Conservation (phyloP, 2,329 filamentous ascomycete species). For the Nemania sp. region DNA sequence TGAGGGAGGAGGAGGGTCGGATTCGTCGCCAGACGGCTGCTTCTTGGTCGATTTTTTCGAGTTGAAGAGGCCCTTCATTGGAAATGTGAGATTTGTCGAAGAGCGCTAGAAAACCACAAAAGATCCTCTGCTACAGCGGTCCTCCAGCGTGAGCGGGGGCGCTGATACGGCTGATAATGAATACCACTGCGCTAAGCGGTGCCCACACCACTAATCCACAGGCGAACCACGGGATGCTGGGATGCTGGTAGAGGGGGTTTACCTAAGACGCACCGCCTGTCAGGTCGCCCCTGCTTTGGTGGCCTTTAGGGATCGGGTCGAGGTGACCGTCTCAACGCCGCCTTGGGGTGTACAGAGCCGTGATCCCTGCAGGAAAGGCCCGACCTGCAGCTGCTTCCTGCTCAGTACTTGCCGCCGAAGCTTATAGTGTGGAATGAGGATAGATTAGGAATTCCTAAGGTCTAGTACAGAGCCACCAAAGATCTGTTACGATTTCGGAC, state of each 20-base stretch:
- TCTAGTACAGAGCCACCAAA: background rate
- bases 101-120: slow-evolving; percentile 3
- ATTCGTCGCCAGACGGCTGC: slow-evolving; percentile 37
- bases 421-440: slow-evolving; percentile 2
- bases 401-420: background rate
- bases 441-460: slow-evolving; percentile 4
- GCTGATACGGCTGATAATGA: slow-evolving; percentile 8
- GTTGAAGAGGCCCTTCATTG: slow-evolving; percentile 43
- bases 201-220: slow-evolving; percentile 27
- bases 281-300: background rate
- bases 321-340: slow-evolving; percentile 8
- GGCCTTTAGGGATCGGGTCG: background rate
- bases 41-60: slow-evolving; percentile 41
- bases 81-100: slow-evolving; percentile 29
- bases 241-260: slow-evolving; percentile 10
- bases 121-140: background rate
- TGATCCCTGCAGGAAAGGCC: slow-evolving; percentile 11
- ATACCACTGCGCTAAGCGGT: slow-evolving; percentile 23
- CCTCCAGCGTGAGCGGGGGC: slow-evolving; percentile 6
- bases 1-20: slow-evolving; percentile 30
- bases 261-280: slow-evolving; percentile 21
- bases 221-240: background rate
- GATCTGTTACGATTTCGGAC: background rate
- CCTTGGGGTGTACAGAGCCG: slow-evolving; percentile 10
- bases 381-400: background rate